phyloP scores from a whole-genome alignment of 2,329 filamentous ascomycete species.

The Trichoderma sp. region DNA sequence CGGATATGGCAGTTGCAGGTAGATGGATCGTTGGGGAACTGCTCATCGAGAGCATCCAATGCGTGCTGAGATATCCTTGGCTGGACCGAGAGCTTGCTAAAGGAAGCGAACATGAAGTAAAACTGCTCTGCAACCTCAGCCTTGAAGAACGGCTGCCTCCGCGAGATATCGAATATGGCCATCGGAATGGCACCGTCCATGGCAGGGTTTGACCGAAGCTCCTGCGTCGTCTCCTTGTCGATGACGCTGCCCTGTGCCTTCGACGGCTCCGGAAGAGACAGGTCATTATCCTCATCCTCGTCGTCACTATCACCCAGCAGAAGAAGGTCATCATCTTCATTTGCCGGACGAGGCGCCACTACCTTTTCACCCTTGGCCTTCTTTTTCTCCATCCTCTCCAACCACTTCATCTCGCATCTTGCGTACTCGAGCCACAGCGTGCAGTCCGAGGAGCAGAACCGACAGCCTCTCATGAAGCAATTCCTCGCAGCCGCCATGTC shows the following conservation, averaged over 20 bases:
- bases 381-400: constrained; percentile 75
- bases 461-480: constrained; percentile 82
- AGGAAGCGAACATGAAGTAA: constrained; percentile 74
- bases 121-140: constrained; percentile 68
- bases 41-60: constrained; percentile 59
- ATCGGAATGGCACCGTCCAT: constrained; percentile 90
- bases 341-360: constrained; percentile 43
- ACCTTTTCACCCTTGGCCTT: constrained; percentile 49
- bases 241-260: constrained; percentile 44
- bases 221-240: constrained; percentile 44
- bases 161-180: constrained; percentile 84
- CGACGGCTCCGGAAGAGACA: constrained; percentile 46
- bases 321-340: constrained; percentile 49
- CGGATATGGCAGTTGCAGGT: constrained; percentile 70
- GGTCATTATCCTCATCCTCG: constrained; percentile 43
- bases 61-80: constrained; percentile 71
- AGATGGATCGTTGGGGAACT: constrained; percentile 58
- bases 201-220: constrained; percentile 73
- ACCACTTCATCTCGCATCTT: constrained; percentile 87
- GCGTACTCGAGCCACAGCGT: constrained; percentile 87
- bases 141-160: constrained; percentile 71
- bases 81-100: constrained; percentile 64
- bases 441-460: constrained; percentile 78
- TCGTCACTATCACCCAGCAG: constrained; percentile 46
- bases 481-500: constrained; percentile 84